These are phyloP conservation scores for Ophiobolus disseminans DNA, from an alignment of 2,329 filamentous ascomycete species.

Conservation along the genomic window DNA sequence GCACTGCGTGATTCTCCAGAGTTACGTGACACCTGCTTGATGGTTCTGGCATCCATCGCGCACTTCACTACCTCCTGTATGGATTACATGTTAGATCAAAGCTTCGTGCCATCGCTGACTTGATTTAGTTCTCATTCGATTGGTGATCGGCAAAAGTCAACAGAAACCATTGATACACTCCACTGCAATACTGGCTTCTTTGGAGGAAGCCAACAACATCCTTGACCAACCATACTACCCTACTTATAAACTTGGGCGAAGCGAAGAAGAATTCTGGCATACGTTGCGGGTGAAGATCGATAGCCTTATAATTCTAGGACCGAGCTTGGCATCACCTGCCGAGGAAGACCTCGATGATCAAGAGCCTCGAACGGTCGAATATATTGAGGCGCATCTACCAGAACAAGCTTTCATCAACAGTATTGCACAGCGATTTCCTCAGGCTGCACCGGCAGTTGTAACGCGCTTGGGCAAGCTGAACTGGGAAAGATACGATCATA, in stretches of 20 bases:
- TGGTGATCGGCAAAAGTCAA: slow-evolving; percentile 1
- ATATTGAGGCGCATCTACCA: slow-evolving; percentile 1
- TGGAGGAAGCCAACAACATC: background rate
- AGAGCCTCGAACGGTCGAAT: slow-evolving; percentile 4
- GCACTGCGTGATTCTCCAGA: slow-evolving; percentile 3
- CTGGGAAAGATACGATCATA: slow-evolving; percentile 12
- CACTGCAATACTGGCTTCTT: background rate
- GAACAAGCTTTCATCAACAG: slow-evolving; percentile 11
- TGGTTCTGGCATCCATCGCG: slow-evolving; percentile 2
- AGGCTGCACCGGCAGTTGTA: slow-evolving; percentile 3
- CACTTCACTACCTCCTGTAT: slow-evolving; percentile 1
- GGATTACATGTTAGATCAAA: background rate
- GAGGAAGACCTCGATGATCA: slow-evolving; percentile 5
- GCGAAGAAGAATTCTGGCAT: background rate
- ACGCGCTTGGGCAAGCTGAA: slow-evolving; percentile 8
- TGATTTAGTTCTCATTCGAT: background rate
- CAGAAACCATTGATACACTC: background rate
- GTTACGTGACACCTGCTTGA: slow-evolving; percentile 4
- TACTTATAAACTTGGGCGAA: background rate
- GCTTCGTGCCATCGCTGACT: background rate
- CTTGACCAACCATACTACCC: background rate
- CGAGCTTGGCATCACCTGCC: slow-evolving; percentile 7
- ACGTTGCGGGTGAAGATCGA: slow-evolving; percentile 8
- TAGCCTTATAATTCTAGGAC: slow-evolving; percentile 8
- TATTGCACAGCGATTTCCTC: slow-evolving; percentile 9